These are phyloP conservation scores for Lepiota brunneoincarnata DNA, from an alignment of 768 basidiomycete genomes.

Conservation along the genomic window DNA sequence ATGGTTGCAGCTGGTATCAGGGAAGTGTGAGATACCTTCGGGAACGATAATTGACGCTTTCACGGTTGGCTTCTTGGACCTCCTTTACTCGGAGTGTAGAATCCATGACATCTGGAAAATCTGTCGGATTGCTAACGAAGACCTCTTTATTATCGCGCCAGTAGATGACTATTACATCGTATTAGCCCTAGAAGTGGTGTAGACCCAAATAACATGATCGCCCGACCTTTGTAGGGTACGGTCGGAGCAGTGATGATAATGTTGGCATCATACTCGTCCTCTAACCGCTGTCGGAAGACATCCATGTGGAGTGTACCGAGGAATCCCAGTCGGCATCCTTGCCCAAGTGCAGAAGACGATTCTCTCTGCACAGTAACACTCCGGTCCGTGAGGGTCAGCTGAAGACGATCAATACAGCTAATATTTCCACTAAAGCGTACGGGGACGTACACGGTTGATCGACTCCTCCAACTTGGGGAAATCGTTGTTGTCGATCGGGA, in stretches of 20 bases:
- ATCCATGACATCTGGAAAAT: constrained; percentile 87
- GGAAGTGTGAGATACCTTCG: constrained; percentile 51
- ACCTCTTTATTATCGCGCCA: constrained; percentile 47
- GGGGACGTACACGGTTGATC: constrained; percentile 68
- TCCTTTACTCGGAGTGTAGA: constrained; percentile 58
- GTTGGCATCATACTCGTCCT: constrained; percentile 95
- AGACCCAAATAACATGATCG: not conserved
- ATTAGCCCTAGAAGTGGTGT: not conserved
- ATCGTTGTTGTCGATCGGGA: constrained; percentile 87
- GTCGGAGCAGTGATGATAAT: constrained; percentile 96
- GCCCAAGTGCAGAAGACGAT: constrained; percentile 90
- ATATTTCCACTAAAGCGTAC: constrained; percentile 15
- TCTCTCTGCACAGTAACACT: constrained; percentile 90
- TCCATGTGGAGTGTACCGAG: constrained; percentile 97
- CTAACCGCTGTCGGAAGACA: constrained; percentile 90
- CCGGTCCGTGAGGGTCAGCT: constrained; percentile 85
- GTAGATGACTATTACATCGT: constrained; percentile 60
- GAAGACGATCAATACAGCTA: constrained; percentile 5
- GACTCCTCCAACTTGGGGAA: constrained; percentile 96
- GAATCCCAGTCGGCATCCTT: constrained; percentile 94
- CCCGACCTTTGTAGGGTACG: constrained; percentile 84
- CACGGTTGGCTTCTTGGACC: constrained; percentile 90
- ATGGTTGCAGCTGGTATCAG: not conserved
- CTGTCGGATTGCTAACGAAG: constrained; percentile 87
- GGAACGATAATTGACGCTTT: constrained; percentile 94